A percentile compares a stretch with the other conserved stretches of the same genome.
Evolutionary conservation across 2,329 filamentous ascomycete species (phyloP).

Genomic region (Clathrospora elynae): DNA sequence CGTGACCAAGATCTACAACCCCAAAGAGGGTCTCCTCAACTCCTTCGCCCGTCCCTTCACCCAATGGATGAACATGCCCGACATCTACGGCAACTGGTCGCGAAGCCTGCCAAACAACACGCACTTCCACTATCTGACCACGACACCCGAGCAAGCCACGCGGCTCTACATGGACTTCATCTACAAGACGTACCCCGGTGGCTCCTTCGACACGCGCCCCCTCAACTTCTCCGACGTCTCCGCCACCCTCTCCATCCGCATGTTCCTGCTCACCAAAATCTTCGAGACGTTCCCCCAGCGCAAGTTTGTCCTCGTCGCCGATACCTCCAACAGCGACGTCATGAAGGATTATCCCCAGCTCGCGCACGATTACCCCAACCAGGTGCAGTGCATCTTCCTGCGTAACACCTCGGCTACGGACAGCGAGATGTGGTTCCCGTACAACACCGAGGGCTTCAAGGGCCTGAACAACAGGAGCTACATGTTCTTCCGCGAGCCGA

Average conservation of each 20-base stretch:
- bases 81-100: constrained; percentile 77
- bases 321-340: constrained; percentile 77
- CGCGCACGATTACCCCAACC: constrained; percentile 68
- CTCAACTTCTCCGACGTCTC: constrained; percentile 77
- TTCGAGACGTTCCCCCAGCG: constrained; percentile 76
- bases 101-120: constrained; percentile 64
- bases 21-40: constrained; percentile 75
- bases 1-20: constrained; percentile 80
- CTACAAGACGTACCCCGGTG: constrained; percentile 76
- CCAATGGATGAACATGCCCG: constrained; percentile 79
- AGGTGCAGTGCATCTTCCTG: constrained; percentile 78
- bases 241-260: constrained; percentile 74
- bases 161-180: constrained; percentile 81
- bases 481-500: constrained; percentile 78
- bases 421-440: constrained; percentile 69
- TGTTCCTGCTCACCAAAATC: constrained; percentile 70
- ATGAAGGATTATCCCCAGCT: constrained; percentile 69
- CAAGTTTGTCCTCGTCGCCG: constrained; percentile 76
- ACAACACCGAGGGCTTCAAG: constrained; percentile 74
- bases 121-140: constrained; percentile 83
- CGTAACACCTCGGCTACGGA: constrained; percentile 77
- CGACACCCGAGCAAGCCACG: constrained; percentile 77
- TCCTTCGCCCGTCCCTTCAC: constrained; percentile 73
- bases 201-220: constrained; percentile 74
- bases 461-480: constrained; percentile 68